Conservation (phyloP, 2,329 filamentous ascomycete species). For the Microsporum canis region DNA sequence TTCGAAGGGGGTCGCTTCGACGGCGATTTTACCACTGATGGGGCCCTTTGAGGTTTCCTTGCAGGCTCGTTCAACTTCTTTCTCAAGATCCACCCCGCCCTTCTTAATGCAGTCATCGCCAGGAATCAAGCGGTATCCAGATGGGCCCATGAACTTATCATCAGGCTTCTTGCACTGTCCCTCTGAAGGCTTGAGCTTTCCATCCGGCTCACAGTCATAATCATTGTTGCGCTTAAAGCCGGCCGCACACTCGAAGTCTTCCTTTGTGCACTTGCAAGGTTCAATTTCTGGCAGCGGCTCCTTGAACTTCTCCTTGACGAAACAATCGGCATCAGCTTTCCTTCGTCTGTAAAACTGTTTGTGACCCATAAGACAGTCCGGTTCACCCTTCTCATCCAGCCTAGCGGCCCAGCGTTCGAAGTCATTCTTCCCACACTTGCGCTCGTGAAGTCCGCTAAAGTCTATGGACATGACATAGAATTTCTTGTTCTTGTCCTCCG, state of each 20-base stretch:
- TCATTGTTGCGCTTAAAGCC: slow-evolving; percentile 64
- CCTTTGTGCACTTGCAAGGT: slow-evolving; percentile 66
- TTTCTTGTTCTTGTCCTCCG: slow-evolving; percentile 39
- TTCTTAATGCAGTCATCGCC: slow-evolving; percentile 59
- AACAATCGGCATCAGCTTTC: slow-evolving; percentile 80
- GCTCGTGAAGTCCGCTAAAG: slow-evolving; percentile 69
- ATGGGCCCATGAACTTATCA: slow-evolving; percentile 70
- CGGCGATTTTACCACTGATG: slow-evolving; percentile 55
- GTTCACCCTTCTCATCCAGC: slow-evolving; percentile 64
- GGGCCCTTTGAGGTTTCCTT: slow-evolving; percentile 46
- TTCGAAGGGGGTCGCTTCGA: slow-evolving; percentile 52
- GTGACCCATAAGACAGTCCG: slow-evolving; percentile 91
- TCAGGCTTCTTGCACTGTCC: slow-evolving; percentile 61
- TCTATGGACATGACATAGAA: slow-evolving; percentile 65
- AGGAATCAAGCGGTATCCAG: slow-evolving; percentile 85
- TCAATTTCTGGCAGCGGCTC: slow-evolving; percentile 60
- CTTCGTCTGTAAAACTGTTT: slow-evolving; percentile 76
- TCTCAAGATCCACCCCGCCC: slow-evolving; percentile 55
- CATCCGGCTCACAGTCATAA: slow-evolving; percentile 53
- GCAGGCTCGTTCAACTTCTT: slow-evolving; percentile 65
- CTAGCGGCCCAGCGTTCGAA: slow-evolving; percentile 85
- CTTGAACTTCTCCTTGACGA: slow-evolving; percentile 75
- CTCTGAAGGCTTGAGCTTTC: slow-evolving; percentile 53
- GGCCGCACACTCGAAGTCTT: slow-evolving; percentile 93
- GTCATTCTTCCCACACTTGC: slow-evolving; percentile 62